phyloP scores from a whole-genome alignment of 306 rosid species.

The Malus sieversii region DNA sequence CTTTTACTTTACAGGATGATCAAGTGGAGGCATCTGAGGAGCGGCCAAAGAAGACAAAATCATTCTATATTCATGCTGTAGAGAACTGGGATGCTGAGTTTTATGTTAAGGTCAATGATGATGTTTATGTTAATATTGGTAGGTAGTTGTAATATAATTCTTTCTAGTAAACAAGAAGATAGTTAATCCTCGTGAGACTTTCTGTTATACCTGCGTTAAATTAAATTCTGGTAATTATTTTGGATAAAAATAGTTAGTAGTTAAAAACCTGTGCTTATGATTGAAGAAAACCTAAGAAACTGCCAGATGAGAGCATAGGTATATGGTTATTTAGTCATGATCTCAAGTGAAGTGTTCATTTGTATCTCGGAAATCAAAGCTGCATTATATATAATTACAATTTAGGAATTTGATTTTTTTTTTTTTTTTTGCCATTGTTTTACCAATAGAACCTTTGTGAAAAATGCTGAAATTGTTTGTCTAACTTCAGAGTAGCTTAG shows the following conservation, averaged over 20 bases:
- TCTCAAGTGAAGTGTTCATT: not conserved
- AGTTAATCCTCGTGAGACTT: not conserved
- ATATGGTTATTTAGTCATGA: not conserved
- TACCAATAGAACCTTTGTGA: not conserved
- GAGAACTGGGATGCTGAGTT: slow-evolving; percentile 62
- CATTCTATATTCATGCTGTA: slow-evolving; percentile 51
- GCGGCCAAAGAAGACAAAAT: slow-evolving; percentile 36
- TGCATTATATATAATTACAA: not conserved
- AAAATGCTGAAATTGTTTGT: not conserved
- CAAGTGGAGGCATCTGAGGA: slow-evolving; percentile 57
- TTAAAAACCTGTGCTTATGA: not conserved
- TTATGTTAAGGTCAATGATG: slow-evolving; percentile 64
- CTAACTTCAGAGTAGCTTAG: not conserved
- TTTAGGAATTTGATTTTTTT: not conserved
- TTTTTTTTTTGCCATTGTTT: not conserved
- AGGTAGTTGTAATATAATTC: slow-evolving; percentile 27
- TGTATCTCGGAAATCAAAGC: not conserved
- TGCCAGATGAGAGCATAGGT: not conserved
- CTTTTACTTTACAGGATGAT: slow-evolving; percentile 37
- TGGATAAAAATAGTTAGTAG: not conserved
- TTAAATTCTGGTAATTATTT: too few species aligned
- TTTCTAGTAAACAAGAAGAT: slow-evolving; percentile 14
- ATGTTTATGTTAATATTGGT: slow-evolving; percentile 63
- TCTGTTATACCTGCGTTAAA: not conserved
- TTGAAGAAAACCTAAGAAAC: not conserved